A percentile compares a stretch with the other conserved stretches of the same genome.
phyloP scores from a whole-genome alignment of 768 basidiomycete species.

The Tephrocybe rancida region DNA sequence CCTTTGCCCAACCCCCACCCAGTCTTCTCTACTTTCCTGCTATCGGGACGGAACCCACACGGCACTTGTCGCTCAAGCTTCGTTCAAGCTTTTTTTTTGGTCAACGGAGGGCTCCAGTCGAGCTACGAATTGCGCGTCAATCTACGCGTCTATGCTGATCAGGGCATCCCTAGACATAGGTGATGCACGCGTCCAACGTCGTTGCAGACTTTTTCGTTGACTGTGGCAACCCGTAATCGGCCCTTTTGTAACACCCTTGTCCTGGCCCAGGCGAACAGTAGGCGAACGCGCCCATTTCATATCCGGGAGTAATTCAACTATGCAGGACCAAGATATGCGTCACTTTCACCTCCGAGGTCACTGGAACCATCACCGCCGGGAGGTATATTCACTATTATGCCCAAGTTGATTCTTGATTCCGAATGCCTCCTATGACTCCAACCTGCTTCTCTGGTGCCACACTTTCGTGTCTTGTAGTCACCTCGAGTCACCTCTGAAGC shows the following conservation, averaged over 20 bases:
- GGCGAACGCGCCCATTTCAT: constrained; percentile 11
- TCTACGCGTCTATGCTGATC: neutral
- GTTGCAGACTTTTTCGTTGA: neutral
- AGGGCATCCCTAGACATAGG: neutral
- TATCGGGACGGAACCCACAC: neutral
- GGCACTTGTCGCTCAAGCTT: constrained; percentile 3
- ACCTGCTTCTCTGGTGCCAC: neutral
- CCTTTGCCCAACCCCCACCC: constrained; percentile 35
- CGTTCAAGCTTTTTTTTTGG: neutral
- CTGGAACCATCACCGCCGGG: neutral
- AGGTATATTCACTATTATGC: neutral
- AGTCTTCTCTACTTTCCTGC: constrained; percentile 17
- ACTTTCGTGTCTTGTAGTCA: neutral
- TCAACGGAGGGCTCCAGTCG: neutral
- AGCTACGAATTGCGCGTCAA: neutral
- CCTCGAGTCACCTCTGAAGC: neutral
- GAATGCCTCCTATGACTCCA: neutral
- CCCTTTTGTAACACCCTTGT: constrained; percentile 14
- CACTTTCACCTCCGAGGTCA: neutral
- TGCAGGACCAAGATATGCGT: neutral
- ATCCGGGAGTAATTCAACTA: constrained; percentile 5
- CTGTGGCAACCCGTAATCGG: neutral
- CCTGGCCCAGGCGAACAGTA: constrained; percentile 7
- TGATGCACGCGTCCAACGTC: constrained; percentile 10
- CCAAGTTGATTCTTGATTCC: neutral